Evolutionary conservation across 2,329 filamentous ascomycete species (phyloP).

Genomic region (Coniochaeta prunicola): DNA sequence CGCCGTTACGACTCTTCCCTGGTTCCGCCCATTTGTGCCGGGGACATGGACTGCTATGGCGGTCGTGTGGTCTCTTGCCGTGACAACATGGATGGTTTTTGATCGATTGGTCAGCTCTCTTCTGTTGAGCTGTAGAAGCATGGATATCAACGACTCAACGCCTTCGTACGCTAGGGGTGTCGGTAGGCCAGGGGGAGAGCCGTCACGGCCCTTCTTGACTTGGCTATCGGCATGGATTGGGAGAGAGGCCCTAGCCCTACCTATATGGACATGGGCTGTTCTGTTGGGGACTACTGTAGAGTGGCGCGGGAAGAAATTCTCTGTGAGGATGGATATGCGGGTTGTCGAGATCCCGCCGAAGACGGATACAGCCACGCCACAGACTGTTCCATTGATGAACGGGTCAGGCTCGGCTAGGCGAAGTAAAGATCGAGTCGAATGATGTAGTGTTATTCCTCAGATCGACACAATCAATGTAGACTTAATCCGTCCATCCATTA

Average conservation of each 20-base stretch:
- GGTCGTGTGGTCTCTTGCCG: conserved; percentile 57
- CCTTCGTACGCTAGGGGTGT: conserved; percentile 62
- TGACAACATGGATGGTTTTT: conserved; percentile 63
- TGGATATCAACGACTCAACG: conserved; percentile 65
- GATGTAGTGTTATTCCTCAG: background rate
- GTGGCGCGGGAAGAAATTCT: conserved; percentile 80
- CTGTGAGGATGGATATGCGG: conserved; percentile 76
- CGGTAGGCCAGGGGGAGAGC: conserved; percentile 25
- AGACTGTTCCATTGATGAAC: conserved; percentile 1
- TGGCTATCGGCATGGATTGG: conserved; percentile 83
- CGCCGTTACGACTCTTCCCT: conserved; percentile 66
- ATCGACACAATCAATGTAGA: background rate
- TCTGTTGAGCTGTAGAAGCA: conserved; percentile 65
- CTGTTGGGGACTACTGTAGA: conserved; percentile 79
- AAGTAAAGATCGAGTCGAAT: conserved; percentile 19
- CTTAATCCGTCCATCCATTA: too few relatives aligned
- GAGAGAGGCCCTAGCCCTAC: conserved; percentile 73
- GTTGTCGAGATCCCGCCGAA: conserved; percentile 44
- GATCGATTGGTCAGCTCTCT: conserved; percentile 69
- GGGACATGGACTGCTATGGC: conserved; percentile 62
- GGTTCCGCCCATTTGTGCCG: conserved; percentile 48
- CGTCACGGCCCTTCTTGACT: conserved; percentile 51
- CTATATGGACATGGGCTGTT: conserved; percentile 87
- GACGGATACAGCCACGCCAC: background rate
- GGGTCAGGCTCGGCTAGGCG: background rate